A percentile compares a stretch with the other conserved stretches of the same genome.
phyloP scores from a whole-genome alignment of 2,329 filamentous ascomycete species.

The Calonectria fujianensis region DNA sequence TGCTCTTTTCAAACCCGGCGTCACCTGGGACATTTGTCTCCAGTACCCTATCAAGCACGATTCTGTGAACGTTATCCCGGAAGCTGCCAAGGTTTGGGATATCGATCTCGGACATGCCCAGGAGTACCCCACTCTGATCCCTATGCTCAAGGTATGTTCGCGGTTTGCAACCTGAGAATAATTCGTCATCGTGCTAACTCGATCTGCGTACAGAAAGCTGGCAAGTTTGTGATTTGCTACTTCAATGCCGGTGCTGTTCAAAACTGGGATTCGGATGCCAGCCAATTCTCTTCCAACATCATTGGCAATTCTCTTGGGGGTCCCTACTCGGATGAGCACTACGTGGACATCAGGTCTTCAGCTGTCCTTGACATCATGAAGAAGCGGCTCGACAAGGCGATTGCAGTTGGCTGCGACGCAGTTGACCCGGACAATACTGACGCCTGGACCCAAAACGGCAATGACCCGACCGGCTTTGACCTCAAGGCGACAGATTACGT shows the following conservation, averaged over 20 bases:
- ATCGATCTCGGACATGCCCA: slow-evolving; percentile 56
- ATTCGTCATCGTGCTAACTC: slow-evolving; percentile 7
- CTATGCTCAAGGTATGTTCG: slow-evolving; percentile 54
- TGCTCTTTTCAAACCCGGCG: slow-evolving; percentile 53
- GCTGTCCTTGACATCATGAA: slow-evolving; percentile 57
- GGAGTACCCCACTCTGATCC: slow-evolving; percentile 54
- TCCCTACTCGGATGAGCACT: slow-evolving; percentile 56
- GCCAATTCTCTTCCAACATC: slow-evolving; percentile 51
- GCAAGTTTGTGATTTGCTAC: slow-evolving; percentile 60
- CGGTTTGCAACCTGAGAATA: neutral
- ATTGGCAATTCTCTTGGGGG: slow-evolving; percentile 53
- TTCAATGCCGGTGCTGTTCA: slow-evolving; percentile 59
- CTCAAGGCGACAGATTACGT: slow-evolving; percentile 56
- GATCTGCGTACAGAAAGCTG: slow-evolving; percentile 42
- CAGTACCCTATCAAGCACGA: slow-evolving; percentile 57
- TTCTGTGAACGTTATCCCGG: slow-evolving; percentile 51
- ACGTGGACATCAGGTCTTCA: slow-evolving; percentile 54
- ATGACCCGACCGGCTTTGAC: slow-evolving; percentile 56
- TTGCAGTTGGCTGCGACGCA: slow-evolving; percentile 57
- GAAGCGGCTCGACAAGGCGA: slow-evolving; percentile 54
- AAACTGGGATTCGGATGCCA: slow-evolving; percentile 54
- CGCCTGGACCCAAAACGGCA: slow-evolving; percentile 53
- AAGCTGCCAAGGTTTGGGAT: slow-evolving; percentile 56
- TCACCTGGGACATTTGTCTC: slow-evolving; percentile 58
- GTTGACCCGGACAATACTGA: slow-evolving; percentile 62